A percentile compares a stretch with the other conserved stretches of the same genome.
Conservation (phyloP, 805 yeast species). For the Yamadazyma endophytica region DNA sequence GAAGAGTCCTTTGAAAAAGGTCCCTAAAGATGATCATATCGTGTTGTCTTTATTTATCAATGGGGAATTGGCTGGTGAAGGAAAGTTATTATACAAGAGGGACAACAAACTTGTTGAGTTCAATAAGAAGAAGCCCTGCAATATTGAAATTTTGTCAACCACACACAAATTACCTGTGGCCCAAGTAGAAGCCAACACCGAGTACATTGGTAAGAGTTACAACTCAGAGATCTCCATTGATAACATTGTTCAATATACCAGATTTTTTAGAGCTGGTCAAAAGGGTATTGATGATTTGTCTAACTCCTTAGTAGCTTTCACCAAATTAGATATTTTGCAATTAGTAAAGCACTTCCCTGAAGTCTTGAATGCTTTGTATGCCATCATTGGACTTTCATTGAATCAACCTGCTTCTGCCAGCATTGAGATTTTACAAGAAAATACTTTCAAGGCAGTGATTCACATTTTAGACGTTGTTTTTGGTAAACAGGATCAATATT, state of each 20-base stretch:
- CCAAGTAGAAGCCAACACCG: conserved; percentile 52
- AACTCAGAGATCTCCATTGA: conserved; percentile 56
- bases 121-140: conserved; percentile 37
- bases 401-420: conserved; percentile 20
- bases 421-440: conserved; percentile 28
- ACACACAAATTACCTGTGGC: conserved; percentile 35
- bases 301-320: conserved; percentile 45
- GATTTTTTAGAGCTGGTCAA: conserved; percentile 39
- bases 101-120: conserved; percentile 47
- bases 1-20: conserved; percentile 28
- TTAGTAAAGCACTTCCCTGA: conserved; percentile 61
- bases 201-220: conserved; percentile 65
- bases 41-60: conserved; percentile 56
- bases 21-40: conserved; percentile 49
- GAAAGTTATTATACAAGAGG: conserved; percentile 48
- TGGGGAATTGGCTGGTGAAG: conserved; percentile 59
- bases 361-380: conserved; percentile 36
- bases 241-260: conserved; percentile 50
- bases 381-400: conserved; percentile 25
- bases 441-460: conserved; percentile 51
- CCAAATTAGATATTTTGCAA: conserved; percentile 50
- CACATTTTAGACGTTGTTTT: conserved; percentile 59
- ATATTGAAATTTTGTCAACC: conserved; percentile 41
- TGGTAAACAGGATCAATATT: conserved; percentile 63
- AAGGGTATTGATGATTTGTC: conserved; percentile 43